Evolutionary conservation across 495 filamentous ascomycete genomes (phyloP), one percentile per base, ranked within the genome.

Genomic region (Hypoxylon fragiforme): DNA sequence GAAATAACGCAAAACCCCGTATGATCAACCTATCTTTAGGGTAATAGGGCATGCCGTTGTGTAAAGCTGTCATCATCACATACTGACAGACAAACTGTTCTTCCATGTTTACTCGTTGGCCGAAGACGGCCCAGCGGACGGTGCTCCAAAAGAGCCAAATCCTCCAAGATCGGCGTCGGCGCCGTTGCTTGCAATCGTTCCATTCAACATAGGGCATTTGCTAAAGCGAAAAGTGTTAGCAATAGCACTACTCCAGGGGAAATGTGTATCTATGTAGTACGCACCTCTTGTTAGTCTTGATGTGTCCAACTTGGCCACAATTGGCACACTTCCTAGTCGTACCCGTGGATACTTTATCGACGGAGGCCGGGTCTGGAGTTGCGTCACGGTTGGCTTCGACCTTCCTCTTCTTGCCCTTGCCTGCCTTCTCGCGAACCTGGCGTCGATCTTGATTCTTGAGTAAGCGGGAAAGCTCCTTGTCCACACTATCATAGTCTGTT

Each of bases 281-380:
- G 68, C 77, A 92, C 88, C 92, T 97, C 78, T 96, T 94, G 76
- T 97, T 97, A n/a, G 92, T 97, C 72, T 95, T 95, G 79, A 99
- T 99, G 64, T 99, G 94, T 18, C 94, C 94, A 15, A 92, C 86
- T 63, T 91, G 86, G 24, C 92, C 92, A 63, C 94, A 99, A 70
- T 96, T 97, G 19, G 95, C 92, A 65, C 94, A 99, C 70, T 97
- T 97, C 55, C 95, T 81, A 20, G 89, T 89, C 1, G 94, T 99
- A 7, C 83, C 83, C 2, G 70, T 74, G 43, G 70, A 63, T 21
- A 68, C 51, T 61, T 74, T 75, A 56, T 81, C 81, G 15, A 71
- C 76, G 15, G 70, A 52, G 12, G 56, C 34, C 1, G 84, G 76
- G 41, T 75, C 76, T 11, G 77, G 78, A 37, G 73, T 76, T 24